These are phyloP conservation scores for Coemansia sp. DNA, from an alignment of 192 early-diverging fungal species.

Conservation along the genomic window DNA sequence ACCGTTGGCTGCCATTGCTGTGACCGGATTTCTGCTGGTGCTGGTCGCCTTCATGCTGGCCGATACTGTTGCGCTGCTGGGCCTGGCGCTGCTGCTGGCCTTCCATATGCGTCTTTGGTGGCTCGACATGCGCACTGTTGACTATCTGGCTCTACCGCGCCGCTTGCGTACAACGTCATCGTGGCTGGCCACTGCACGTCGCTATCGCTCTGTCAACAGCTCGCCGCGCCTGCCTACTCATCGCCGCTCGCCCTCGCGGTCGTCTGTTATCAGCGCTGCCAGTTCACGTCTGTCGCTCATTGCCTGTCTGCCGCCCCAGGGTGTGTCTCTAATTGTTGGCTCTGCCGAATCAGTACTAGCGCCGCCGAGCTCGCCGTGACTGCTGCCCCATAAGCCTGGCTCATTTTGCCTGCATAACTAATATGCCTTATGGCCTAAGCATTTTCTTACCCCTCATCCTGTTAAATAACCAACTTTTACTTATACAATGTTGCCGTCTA, in stretches of 20 bases:
- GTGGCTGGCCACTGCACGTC: slow-evolving; percentile 18
- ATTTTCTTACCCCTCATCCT: background rate
- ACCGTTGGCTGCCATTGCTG: background rate
- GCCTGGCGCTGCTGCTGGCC: slow-evolving; percentile 31
- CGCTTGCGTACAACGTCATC: slow-evolving; percentile 13
- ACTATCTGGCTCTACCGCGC: slow-evolving; percentile 28
- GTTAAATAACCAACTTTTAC: background rate
- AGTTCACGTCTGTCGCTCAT: too few relatives aligned
- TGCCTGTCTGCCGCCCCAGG: slow-evolving; percentile 24
- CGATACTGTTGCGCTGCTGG: slow-evolving; percentile 23
- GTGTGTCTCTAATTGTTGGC: slow-evolving; percentile 32
- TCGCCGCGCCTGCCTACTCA: slow-evolving; percentile 13
- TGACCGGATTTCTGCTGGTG: slow-evolving; percentile 19
- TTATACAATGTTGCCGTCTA: slow-evolving; percentile 29
- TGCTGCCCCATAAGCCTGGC: background rate
- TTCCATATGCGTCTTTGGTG: slow-evolving; percentile 45
- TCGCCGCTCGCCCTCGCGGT: slow-evolving; percentile 24
- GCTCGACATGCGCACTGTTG: slow-evolving; percentile 34
- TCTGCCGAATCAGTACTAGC: slow-evolving; percentile 29
- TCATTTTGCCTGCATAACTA: background rate
- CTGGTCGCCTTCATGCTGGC: slow-evolving; percentile 30
- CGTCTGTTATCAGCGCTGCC: slow-evolving; percentile 11
- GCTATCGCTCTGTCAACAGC: slow-evolving; percentile 25
- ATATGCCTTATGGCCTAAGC: background rate
- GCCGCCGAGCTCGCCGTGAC: slow-evolving; percentile 19